Percentiles rank a stretch among this genome's conserved stretches.
phyloP scores from a whole-genome alignment of 768 basidiomycete species.

The Brasilioporus rufonigricans region DNA sequence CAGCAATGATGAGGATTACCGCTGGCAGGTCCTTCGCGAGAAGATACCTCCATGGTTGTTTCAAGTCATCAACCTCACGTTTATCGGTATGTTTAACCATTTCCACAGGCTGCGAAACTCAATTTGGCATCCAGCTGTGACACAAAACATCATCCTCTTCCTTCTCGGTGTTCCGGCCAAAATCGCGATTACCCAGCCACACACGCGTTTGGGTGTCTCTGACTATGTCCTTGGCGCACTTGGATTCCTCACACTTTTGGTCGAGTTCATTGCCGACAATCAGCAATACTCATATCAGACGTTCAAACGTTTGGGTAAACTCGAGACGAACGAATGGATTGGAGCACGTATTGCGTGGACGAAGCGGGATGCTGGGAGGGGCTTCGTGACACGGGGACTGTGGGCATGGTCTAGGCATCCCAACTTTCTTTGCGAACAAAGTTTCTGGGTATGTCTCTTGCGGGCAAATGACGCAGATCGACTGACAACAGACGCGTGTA shows the following conservation, averaged over 20 bases:
- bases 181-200: constrained; percentile 52
- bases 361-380: constrained; percentile 65
- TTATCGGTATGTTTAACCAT: constrained; percentile 54
- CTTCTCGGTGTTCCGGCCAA: constrained; percentile 63
- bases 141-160: constrained; percentile 81
- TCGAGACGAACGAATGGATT: constrained; percentile 51
- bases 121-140: constrained; percentile 43
- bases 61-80: constrained; percentile 58
- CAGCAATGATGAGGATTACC: constrained; percentile 87
- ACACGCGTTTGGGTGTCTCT: constrained; percentile 47
- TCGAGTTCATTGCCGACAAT: constrained; percentile 88
- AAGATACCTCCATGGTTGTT: constrained; percentile 55
- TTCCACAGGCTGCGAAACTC: not conserved
- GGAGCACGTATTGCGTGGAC: constrained; percentile 68
- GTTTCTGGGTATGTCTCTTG: constrained; percentile 65
- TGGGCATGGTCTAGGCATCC: constrained; percentile 91
- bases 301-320: constrained; percentile 57
- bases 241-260: constrained; percentile 54
- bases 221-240: constrained; percentile 63
- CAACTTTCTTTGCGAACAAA: constrained; percentile 89
- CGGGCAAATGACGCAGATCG: not conserved
- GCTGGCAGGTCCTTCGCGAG: constrained; percentile 77
- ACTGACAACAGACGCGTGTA: constrained; percentile 26
- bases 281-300: constrained; percentile 86
- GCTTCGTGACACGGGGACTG: constrained; percentile 81